Evolutionary conservation across 257 asterid genomes (phyloP), one percentile per base, ranked within the genome.

Genomic region (Verbascum thapsus): DNA sequence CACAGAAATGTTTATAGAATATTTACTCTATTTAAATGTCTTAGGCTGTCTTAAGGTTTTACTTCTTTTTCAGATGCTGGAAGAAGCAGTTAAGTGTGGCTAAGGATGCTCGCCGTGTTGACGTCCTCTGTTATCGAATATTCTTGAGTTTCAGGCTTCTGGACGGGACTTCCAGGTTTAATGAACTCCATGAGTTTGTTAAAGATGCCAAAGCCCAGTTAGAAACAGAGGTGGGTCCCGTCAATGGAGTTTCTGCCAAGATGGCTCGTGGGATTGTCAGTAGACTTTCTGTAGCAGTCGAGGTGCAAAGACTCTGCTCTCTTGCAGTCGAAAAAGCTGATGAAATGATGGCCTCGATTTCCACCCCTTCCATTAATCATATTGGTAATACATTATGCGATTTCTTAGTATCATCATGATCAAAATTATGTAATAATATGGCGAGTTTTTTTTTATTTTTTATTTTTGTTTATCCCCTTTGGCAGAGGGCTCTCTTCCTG

Each of bases 401-500:
- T 20, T 53, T 71, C 55, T 73, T 42, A 35, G 52, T 42, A 62
- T 22, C 53, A n/a, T 66, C 43, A 48, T 54, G 60, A 39, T 32
- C 40, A 15, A 53, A 64, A 58, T 74, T 58, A 18, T 56, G 39
- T 55, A 53, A 49, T n/a, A n/a, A n/a, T n/a, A n/a, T n/a, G n/a
- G n/a, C n/a, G n/a, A n/a, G n/a, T n/a, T n/a, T n/a, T n/a, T n/a
- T n/a, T n/a, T n/a, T n/a, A n/a, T n/a, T n/a, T 54, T 18, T 11
- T 43, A 13, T 51, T 53, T 51, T 50, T 68, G 7, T 59, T 67
- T 69, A 61, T 63, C 30, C 39, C 13, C 38, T 59, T 56, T 74
- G 70, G 77, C 91, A 86, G 95, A 83, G 80, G 87, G 89, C 72
- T 85, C 91, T 12, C 75, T 81, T 64, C 95, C 97, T 20, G 86